Percentiles rank a stretch among this genome's conserved stretches.
Evolutionary conservation across 352 stramenopile species (phyloP).

Genomic region (Phytophthora hibernalis): DNA sequence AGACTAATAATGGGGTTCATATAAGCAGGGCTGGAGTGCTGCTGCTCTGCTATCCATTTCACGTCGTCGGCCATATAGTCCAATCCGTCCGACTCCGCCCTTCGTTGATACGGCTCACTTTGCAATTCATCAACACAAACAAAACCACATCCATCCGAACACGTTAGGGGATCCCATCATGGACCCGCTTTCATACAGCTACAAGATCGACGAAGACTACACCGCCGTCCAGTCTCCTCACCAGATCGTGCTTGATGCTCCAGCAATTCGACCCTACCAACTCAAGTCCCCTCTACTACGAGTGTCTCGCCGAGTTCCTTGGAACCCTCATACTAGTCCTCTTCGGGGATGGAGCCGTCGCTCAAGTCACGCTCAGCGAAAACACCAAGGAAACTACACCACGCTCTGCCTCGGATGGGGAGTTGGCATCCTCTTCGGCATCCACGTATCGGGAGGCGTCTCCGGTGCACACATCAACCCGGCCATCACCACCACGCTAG

Average conservation of each 20-base stretch:
- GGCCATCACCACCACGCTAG: slow-evolving; percentile 59
- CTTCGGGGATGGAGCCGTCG: slow-evolving; percentile 69
- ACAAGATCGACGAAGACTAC: slow-evolving; percentile 35
- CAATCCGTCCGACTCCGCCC: not conserved
- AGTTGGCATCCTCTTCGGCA: slow-evolving; percentile 63
- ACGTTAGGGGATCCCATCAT: slow-evolving; percentile 1
- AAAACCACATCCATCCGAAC: slow-evolving; percentile 1
- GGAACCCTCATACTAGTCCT: slow-evolving; percentile 62
- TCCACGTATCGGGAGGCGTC: slow-evolving; percentile 57
- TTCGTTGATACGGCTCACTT: slow-evolving; percentile 12
- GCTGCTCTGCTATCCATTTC: not conserved
- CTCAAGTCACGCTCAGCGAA: slow-evolving; percentile 59
- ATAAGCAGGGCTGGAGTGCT: not conserved
- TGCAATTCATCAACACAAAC: slow-evolving; percentile 21
- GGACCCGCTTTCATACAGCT: slow-evolving; percentile 30
- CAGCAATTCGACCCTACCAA: slow-evolving; percentile 26
- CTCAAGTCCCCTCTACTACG: slow-evolving; percentile 46
- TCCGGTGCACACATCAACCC: slow-evolving; percentile 70
- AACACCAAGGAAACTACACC: slow-evolving; percentile 56
- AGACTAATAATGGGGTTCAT: not conserved
- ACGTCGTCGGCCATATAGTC: not conserved
- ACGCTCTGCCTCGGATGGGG: slow-evolving; percentile 68
- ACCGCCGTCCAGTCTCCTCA: slow-evolving; percentile 23
- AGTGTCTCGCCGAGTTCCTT: slow-evolving; percentile 73
- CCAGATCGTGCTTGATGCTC: slow-evolving; percentile 1